Percentiles rank a stretch among this genome's conserved stretches.
These are phyloP conservation scores for Colletotrichum ledebouriae DNA, from an alignment of 2,329 filamentous ascomycete species.

Conservation along the genomic window DNA sequence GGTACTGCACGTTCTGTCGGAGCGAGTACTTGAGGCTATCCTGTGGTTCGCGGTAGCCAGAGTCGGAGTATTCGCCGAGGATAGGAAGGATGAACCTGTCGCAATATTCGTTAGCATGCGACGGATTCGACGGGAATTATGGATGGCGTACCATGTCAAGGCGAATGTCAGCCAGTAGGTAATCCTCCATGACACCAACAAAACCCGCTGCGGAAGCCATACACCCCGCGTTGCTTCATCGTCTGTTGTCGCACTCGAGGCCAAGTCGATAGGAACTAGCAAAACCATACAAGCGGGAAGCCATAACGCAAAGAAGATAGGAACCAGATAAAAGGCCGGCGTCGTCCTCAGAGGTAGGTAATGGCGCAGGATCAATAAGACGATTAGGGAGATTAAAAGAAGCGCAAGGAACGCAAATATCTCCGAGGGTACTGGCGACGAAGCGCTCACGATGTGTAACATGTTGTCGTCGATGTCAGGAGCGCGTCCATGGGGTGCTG, in stretches of 20 bases:
- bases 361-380: constrained; percentile 87
- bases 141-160: constrained; percentile 81
- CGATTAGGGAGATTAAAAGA: constrained; percentile 78
- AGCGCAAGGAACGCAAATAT: constrained; percentile 83
- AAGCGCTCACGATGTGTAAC: constrained; percentile 64
- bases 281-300: constrained; percentile 92
- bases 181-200: constrained; percentile 93
- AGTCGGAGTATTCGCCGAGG: constrained; percentile 93
- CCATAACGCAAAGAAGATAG: constrained; percentile 95
- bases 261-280: constrained; percentile 94
- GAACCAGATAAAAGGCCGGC: constrained; percentile 88
- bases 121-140: constrained; percentile 2
- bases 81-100: constrained; percentile 88
- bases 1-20: constrained; percentile 88
- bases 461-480: constrained; percentile 54
- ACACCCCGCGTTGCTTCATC: constrained; percentile 82
- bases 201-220: constrained; percentile 83
- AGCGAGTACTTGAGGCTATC: constrained; percentile 87
- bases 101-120: constrained; percentile 19
- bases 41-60: constrained; percentile 89
- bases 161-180: constrained; percentile 98
- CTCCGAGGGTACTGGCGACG: constrained; percentile 81
- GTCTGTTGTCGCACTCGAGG: constrained; percentile 82
- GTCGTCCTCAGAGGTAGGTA: constrained; percentile 93
- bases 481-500: constrained; percentile 37